phyloP scores from a whole-genome alignment of 495 filamentous ascomycete species.

The Penicillium malachiteum region DNA sequence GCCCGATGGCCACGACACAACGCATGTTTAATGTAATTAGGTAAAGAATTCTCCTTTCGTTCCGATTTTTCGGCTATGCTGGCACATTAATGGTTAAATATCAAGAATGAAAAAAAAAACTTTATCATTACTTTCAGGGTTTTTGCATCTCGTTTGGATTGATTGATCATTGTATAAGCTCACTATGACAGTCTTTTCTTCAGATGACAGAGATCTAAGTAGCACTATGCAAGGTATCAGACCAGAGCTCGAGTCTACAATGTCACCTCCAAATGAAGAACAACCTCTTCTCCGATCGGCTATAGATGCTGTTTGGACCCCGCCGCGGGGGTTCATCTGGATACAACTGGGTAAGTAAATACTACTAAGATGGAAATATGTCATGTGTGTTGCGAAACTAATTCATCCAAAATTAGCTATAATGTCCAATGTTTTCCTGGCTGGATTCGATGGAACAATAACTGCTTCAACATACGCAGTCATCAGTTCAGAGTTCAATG shows the following conservation, averaged over 20 bases:
- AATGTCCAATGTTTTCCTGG: constrained; percentile 65
- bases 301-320: constrained; percentile 28
- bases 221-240: not conserved
- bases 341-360: constrained; percentile 42
- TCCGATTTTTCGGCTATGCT: not conserved
- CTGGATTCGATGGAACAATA: constrained; percentile 66
- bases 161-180: too few relatives aligned
- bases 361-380: too few relatives aligned
- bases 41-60: not conserved
- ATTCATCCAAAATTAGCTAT: constrained; percentile 37
- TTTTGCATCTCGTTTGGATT: too few relatives aligned
- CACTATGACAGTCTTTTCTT: not conserved
- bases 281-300: constrained; percentile 41
- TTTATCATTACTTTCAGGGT: not conserved
- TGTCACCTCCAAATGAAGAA: constrained; percentile 22
- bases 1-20: constrained; percentile 11
- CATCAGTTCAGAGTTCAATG: constrained; percentile 68
- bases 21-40: not conserved
- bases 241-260: not conserved
- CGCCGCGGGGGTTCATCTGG: constrained; percentile 43
- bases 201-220: not conserved
- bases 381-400: not conserved
- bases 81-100: not conserved
- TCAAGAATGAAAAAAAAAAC: not conserved
- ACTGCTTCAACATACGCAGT: constrained; percentile 64